Evolutionary conservation across 352 stramenopile genomes (phyloP), one percentile per base, ranked within the genome.

Genomic region (Labyrinthula sp.): DNA sequence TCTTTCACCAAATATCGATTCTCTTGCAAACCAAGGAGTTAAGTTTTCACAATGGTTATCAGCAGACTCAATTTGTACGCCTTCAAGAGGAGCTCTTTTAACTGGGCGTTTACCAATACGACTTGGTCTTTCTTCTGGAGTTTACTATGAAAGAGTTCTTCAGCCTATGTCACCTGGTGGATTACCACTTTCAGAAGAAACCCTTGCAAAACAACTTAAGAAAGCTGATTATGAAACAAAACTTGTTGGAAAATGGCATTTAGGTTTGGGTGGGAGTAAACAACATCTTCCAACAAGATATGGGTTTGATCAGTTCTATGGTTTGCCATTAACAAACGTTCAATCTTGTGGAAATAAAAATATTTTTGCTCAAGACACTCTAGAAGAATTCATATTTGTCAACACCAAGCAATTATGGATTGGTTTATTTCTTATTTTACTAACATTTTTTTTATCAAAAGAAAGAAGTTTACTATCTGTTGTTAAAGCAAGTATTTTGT

Each of bases 321-420:
- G 43, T 12, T 36, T 47, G 43, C 43, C 43, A n/a, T 37, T 52
- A 31, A 52, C 43, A 9, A 52, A 52, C 3, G 34, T 52, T 5
- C 43, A 52, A 14, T 26, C 8, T 7, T 52, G 43, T 35, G 28
- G 28, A 30, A 30, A 30, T 3, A 47, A 47, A 21, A 47, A 17
- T 10, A 40, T 47, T 2, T 47, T 28, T 14, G 28, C 7, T 10
- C 40, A 47, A 21, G 18, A 17, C 3, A 47, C 40, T 4, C 2
- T 47, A 18, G 40, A 15, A n/a, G 18, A 47, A 18, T 47, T 38
- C 30, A 9, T 47, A 7, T 40, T 46, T 15, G 23, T 31, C 26
- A 47, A 47, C 8, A 20, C 29, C 23, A 20, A 9, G 25, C 3
- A n/a, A 8, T 10, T 47, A 4, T 47, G 40, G 40, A 9, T 9